These are phyloP conservation scores for Myriosclerotinia curreyana DNA, from an alignment of 2,329 filamentous ascomycete species.

Conservation along the genomic window DNA sequence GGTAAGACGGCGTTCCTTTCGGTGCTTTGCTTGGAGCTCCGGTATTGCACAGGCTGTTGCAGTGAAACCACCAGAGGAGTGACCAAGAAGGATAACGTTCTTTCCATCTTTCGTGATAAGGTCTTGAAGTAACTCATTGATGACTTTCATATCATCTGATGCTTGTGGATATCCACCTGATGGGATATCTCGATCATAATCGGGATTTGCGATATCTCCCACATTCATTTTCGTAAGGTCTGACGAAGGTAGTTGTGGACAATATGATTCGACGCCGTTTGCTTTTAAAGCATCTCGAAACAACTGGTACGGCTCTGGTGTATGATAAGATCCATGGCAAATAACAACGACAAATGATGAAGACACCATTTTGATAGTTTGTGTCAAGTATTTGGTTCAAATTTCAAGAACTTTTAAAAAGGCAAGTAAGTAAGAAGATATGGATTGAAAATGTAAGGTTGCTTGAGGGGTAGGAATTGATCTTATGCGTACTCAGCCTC, in stretches of 20 bases:
- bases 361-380: background rate
- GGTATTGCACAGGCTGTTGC: background rate
- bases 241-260: constrained; percentile 10
- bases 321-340: constrained; percentile 18
- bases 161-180: background rate
- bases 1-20: background rate
- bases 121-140: background rate
- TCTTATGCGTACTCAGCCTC: background rate
- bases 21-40: background rate
- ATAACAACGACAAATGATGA: constrained; percentile 4
- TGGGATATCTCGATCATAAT: constrained; percentile 4
- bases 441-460: background rate
- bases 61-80: constrained; percentile 3
- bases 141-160: background rate
- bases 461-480: background rate
- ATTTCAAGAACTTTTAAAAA: background rate
- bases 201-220: background rate
- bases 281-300: background rate
- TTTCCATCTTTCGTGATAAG: background rate
- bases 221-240: constrained; percentile 9
- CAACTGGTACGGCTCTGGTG: constrained; percentile 8
- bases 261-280: constrained; percentile 4
- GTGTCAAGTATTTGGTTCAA: background rate
- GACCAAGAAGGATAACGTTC: constrained; percentile 4
- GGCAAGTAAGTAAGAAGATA: background rate